phyloP scores from a whole-genome alignment of 495 filamentous ascomycete species.

The Choiromyces venosus region DNA sequence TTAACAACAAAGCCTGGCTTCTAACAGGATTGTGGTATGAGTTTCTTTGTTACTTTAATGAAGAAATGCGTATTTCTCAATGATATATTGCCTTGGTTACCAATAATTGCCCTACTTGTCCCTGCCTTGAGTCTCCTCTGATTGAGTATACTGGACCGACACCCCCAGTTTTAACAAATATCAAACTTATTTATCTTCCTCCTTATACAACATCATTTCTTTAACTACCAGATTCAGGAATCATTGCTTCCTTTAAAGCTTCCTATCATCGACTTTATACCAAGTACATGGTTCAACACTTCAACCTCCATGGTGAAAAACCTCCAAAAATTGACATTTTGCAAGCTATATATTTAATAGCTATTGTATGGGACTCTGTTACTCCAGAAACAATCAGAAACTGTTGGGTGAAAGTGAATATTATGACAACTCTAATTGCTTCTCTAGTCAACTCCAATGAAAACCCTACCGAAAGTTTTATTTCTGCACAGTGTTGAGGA shows the following conservation, averaged over 20 bases:
- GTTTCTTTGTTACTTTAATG: slow-evolving; percentile 29
- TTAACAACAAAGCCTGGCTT: slow-evolving; percentile 40
- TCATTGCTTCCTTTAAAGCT: slow-evolving; percentile 28
- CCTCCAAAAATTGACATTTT: too few species aligned
- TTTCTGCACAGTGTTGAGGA: too few species aligned
- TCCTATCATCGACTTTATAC: slow-evolving; percentile 26
- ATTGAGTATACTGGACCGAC: slow-evolving; percentile 28
- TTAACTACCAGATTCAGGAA: slow-evolving; percentile 21
- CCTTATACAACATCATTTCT: slow-evolving; percentile 29
- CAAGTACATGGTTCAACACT: slow-evolving; percentile 21
- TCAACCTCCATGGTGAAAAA: too few species aligned
- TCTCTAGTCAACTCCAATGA: too few species aligned
- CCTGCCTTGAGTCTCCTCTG: slow-evolving; percentile 18
- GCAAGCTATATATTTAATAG: too few species aligned
- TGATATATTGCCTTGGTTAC: slow-evolving; percentile 32
- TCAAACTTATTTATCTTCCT: slow-evolving; percentile 33
- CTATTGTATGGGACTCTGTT: too few species aligned
- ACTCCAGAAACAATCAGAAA: too few species aligned
- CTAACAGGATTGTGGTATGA: slow-evolving; percentile 35
- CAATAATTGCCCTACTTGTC: slow-evolving; percentile 32
- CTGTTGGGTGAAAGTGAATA: too few species aligned
- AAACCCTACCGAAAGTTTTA: too few species aligned
- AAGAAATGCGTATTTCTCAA: slow-evolving; percentile 21
- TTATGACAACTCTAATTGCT: too few species aligned
- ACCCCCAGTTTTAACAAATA: slow-evolving; percentile 29